These are phyloP conservation scores for Aegilops tauschii DNA, from an alignment of 176 grass and related monocot species.

Conservation along the genomic window DNA sequence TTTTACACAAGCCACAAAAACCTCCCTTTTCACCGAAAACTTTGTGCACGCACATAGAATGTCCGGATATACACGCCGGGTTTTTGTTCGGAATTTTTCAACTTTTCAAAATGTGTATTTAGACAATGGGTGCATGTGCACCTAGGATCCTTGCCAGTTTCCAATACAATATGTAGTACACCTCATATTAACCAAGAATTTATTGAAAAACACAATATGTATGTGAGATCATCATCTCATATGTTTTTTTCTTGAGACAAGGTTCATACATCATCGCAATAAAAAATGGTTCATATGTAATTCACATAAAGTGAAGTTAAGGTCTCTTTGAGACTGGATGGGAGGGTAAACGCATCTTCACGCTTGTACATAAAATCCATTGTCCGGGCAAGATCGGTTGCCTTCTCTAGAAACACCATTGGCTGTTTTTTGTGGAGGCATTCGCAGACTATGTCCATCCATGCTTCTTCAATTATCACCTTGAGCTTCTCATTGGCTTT, in stretches of 20 bases:
- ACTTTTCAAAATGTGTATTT: no score
- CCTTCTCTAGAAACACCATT: background rate
- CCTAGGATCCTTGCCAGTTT: no score
- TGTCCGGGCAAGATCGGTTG: background rate
- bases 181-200: no score
- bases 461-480: background rate
- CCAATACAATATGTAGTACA: no score
- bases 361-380: constrained; percentile 5
- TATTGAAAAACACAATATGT: no score
- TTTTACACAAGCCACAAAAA: no score
- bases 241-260: background rate
- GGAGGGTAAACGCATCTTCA: constrained; percentile 7
- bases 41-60: no score
- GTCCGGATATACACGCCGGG: no score
- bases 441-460: background rate
- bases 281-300: background rate
- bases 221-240: background rate
- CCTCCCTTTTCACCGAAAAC: no score
- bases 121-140: no score
- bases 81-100: no score
- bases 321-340: background rate
- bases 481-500: background rate
- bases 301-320: background rate
- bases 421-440: background rate
- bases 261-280: background rate